Base-by-base conservation (phyloP, 805 yeast species). In the Alloascoidea hylecoeti region DNA sequence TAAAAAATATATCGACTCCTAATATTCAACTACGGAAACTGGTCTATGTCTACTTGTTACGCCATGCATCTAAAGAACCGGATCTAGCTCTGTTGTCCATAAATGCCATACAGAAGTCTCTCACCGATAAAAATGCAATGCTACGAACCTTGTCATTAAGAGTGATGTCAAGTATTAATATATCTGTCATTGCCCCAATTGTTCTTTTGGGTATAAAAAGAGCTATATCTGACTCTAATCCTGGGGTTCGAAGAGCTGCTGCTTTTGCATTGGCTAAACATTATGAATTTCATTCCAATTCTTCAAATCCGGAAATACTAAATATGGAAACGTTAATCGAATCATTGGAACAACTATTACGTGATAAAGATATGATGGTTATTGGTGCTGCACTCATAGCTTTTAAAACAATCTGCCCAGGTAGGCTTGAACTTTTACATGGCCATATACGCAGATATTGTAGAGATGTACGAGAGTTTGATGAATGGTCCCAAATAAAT, bases 61-160 rank as follows among this genome's bases (percentile, higher is more conserved):
- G 81, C 40, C 85, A 74, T 53, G 92, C 95, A 16, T 94, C 84
- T 44, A 56, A 64, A 39, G 88, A 84, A 46, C 95, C 92, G 5
- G 95, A 88, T 53, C 69, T 83, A n/a, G 92, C 97, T 2, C 66
- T 92, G 15, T 63, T 92, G 35, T 75, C 95, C 1, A 82, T 92
- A 45, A 92, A 92, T 55, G 82, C 96, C 1, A 81, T 92, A 36
- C 98, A 92, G 55, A 85, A 82, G 56, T 68, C 84, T 1, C 58
- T 89, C 18, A 63, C 68, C 5, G 95, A 85, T 47, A 73, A 74
- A 45, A 70, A 68, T 42, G 79, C 94, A 2, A 66, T 72, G 6
- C 62, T 68, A 14, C 63, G 97, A 44, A 70, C 88, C 2, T 61
- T 83, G 40, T 78, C 94, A 0, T 69, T 92, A 34, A 67, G 88